A percentile compares a stretch with the other conserved stretches of the same genome.
Conservation (phyloP, 1,139 yeast species). For the Protomyces arabidopsidicola region DNA sequence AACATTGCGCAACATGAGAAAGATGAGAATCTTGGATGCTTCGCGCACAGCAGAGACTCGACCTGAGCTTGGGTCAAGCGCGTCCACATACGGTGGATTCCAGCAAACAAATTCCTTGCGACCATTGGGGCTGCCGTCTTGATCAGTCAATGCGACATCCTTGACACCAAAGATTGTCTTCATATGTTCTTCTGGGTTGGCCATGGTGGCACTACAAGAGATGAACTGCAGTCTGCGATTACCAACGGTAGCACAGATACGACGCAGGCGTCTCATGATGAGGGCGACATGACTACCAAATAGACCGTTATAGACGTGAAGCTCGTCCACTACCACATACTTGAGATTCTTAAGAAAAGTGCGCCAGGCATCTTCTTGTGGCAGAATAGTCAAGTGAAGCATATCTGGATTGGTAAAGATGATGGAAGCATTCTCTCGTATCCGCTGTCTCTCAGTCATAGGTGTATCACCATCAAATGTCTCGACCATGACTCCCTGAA, state of each 20-base stretch:
- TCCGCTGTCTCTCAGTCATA: constrained; percentile 47
- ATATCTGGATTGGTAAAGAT: constrained; percentile 94
- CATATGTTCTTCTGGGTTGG: constrained; percentile 68
- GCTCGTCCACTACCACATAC: constrained; percentile 80
- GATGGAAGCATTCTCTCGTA: constrained; percentile 63
- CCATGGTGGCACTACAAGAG: constrained; percentile 90
- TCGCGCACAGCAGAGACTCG: constrained; percentile 70
- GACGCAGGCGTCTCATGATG: constrained; percentile 68
- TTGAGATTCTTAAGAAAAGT: constrained; percentile 59
- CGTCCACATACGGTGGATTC: constrained; percentile 71
- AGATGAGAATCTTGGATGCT: constrained; percentile 66
- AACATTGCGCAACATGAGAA: constrained; percentile 58
- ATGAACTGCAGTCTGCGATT: constrained; percentile 56
- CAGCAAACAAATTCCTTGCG: constrained; percentile 69
- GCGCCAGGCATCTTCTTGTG: constrained; percentile 69
- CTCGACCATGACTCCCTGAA: constrained; percentile 49
- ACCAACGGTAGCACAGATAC: constrained; percentile 56
- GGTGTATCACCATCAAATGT: constrained; percentile 95
- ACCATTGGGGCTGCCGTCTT: constrained; percentile 89
- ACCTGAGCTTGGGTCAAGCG: constrained; percentile 53
- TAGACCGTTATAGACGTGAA: constrained; percentile 82
- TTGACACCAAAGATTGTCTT: constrained; percentile 63
- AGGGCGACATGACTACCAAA: constrained; percentile 90
- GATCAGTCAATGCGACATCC: constrained; percentile 42
- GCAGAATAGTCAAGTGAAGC: constrained; percentile 77